phyloP scores from a whole-genome alignment of 768 basidiomycete genomes.

The Sporobolomyces phaffii region DNA sequence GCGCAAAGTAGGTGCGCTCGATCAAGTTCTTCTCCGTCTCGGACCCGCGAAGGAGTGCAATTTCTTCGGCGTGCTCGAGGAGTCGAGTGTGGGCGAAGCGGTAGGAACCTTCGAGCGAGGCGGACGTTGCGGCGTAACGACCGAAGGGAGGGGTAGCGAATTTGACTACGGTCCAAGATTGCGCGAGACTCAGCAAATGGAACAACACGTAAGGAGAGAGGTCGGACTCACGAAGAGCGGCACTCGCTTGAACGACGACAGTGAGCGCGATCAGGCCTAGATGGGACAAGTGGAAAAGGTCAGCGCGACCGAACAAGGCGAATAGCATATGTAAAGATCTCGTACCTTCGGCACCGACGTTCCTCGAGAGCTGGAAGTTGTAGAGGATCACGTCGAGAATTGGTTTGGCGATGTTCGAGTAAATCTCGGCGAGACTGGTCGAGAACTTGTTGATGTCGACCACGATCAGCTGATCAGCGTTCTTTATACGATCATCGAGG shows the following conservation, averaged over 20 bases:
- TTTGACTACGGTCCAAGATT: constrained; percentile 57
- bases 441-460: constrained; percentile 93
- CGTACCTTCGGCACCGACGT: constrained; percentile 78
- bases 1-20: constrained; percentile 76
- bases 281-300: too few relatives aligned
- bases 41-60: constrained; percentile 56
- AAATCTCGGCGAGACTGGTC: constrained; percentile 81
- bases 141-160: constrained; percentile 87
- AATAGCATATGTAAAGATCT: too few relatives aligned
- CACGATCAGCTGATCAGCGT: constrained; percentile 95
- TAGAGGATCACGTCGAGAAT: constrained; percentile 86
- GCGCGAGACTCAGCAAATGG: neutral
- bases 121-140: constrained; percentile 77
- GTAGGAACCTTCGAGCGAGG: constrained; percentile 77
- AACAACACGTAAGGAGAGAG: neutral
- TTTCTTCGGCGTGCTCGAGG: constrained; percentile 79
- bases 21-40: constrained; percentile 86
- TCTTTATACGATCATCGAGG: constrained; percentile 90
- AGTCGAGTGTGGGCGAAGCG: constrained; percentile 88
- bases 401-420: constrained; percentile 85
- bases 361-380: constrained; percentile 88
- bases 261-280: constrained; percentile 55
- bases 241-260: constrained; percentile 73
- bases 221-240: constrained; percentile 59
- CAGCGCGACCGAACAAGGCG: too few relatives aligned